Conservation (phyloP, 495 filamentous ascomycete species). For the Astrocystis sublimbata region DNA sequence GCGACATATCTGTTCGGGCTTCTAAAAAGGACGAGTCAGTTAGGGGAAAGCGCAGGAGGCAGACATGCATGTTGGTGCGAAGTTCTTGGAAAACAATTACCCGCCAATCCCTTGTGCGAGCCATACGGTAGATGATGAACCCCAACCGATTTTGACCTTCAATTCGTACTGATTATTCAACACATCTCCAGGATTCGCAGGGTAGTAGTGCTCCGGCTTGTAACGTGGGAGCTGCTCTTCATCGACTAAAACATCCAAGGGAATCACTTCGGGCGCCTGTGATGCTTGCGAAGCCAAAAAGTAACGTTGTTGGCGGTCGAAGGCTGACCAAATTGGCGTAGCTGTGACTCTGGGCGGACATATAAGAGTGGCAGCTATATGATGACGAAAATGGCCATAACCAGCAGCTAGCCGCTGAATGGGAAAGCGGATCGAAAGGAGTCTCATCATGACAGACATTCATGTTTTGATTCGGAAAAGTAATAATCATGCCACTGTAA, state of each 20-base stretch:
- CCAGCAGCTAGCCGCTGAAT: background rate
- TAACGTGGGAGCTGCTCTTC: slow-evolving; percentile 28
- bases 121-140: slow-evolving; percentile 32
- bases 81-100: slow-evolving; percentile 21
- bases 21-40: slow-evolving; percentile 27
- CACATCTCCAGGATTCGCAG: slow-evolving; percentile 45
- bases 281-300: slow-evolving; percentile 29
- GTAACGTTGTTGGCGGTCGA: background rate
- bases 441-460: no score
- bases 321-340: background rate
- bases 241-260: slow-evolving; percentile 18
- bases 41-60: background rate
- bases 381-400: background rate
- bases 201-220: slow-evolving; percentile 44
- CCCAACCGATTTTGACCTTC: slow-evolving; percentile 48
- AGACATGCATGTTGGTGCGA: background rate
- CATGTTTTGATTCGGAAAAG: no score
- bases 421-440: background rate
- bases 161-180: slow-evolving; percentile 42
- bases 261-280: slow-evolving; percentile 16
- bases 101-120: slow-evolving; percentile 46
- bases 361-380: background rate
- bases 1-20: slow-evolving; percentile 41
- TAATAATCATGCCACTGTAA: no score
- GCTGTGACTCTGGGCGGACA: background rate